Evolutionary conservation across 1,284 basidiomycete genomes (phyloP), one percentile per base, ranked within the genome.

Genomic region (Neotropicomus parvogracilis): DNA sequence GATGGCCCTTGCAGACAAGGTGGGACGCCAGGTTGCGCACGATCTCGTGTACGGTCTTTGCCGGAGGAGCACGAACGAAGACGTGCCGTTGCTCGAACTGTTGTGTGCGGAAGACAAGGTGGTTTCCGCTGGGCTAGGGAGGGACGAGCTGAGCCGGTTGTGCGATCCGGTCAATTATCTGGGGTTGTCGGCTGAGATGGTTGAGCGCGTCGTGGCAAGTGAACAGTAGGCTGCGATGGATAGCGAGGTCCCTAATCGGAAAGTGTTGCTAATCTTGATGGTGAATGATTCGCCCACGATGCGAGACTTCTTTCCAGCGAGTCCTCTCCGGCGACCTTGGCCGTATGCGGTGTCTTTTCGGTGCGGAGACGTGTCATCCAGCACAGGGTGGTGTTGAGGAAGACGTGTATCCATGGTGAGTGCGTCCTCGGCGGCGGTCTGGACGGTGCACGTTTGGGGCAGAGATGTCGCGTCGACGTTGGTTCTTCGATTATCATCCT

Each of bases 41-140:
- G 71, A 75, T 52, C 50, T 71, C 31, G 66, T 75, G 33, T 75
- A 75, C 34, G 65, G 66, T 27, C 56, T 73, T n/a, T 75, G 74
- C 50, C 59, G 57, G 46, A 58, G 57, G 51, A 59, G 64, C 10
- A 50, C 49, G 3, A 46, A 54, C 20, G 55, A 63, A 28, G 58
- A 55, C 27, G 53, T 64, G 32, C 59, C 60, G n/a, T 54, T 75
- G 28, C 29, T 68, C 10, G 68, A 70, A 17, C 38, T 68, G 24
- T 48, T 75, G 45, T 54, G 54, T n/a, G 59, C 59, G 10, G 60
- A 65, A 34, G 60, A 63, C 26, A 42, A 44, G 10, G 62, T 73
- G 3, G 40, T 46, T 27, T 57, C 58, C 6, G 56, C 50, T 3
- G 67, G 65, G 20, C 44, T 71, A 5, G 46, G 49, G 17, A 56